Base-by-base conservation (phyloP, 352 stramenopile species). In the Globisporangium paddicum region DNA sequence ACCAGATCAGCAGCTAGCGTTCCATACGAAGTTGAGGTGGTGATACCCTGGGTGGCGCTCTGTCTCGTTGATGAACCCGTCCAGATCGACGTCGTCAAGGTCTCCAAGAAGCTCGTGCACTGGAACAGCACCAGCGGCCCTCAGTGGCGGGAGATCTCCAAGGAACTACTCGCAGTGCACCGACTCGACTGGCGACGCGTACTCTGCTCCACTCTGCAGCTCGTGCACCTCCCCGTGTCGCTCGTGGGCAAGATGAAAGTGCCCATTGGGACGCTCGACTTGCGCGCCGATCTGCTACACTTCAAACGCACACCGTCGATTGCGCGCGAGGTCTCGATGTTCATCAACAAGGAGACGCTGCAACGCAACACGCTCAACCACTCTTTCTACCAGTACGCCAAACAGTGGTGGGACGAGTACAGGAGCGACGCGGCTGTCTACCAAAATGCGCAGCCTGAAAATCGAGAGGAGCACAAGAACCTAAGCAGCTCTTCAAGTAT, bases 391-490 rank as follows among this genome's bases (percentile, higher is more conserved):
- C 79, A 91, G 60, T 84, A 92, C 55, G 82, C 83, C 5, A 90
- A 90, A 47, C 71, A 83, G 37, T 96, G 87, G 87, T 96, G 87
- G 87, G 69, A 89, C 7, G 82, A 93, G 45, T 93, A 87, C 48
- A 72, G 64, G 23, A 76, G 62, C 21, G 75, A 89, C 42, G 64
- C 51, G 0, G 14, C 59, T 0, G 45, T 65, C 16, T 60, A 62
- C 18, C 23, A 63, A 4, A 48, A 72, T 14, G 40, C 25, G 7
- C 26, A 58, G 28, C 21, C 34, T 7, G 28, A 63, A 49, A 46
- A 30, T 26, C 52, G 55, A n/a, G 71, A 75, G n/a, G 63, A 72
- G 34, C 68, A 68, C 23, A 42, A 30, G 51, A 40, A 14, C 9
- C 25, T 59, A 38, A 32, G 69, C 40, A 5, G 50, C 64, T 18